Percentiles rank a stretch among this genome's conserved stretches.
These are phyloP conservation scores for Stylosanthes scabra DNA, from an alignment of 331 rosid genomes.

Conservation along the genomic window DNA sequence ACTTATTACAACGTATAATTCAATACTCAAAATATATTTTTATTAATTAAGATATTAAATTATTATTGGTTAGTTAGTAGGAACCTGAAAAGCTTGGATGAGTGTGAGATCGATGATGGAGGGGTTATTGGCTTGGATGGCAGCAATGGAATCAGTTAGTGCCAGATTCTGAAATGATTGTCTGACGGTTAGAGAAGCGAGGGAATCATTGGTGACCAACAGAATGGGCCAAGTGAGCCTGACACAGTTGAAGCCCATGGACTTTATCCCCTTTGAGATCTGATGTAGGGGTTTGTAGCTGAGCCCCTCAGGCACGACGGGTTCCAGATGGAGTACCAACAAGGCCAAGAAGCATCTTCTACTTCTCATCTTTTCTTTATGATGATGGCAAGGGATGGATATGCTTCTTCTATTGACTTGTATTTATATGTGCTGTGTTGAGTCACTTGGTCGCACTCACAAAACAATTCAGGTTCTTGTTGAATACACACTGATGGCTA, in stretches of 20 bases:
- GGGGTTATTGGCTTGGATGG: constrained; percentile 82
- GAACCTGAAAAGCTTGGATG: constrained; percentile 78
- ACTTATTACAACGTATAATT: no score
- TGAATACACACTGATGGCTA: no score
- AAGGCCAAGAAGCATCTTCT: background rate
- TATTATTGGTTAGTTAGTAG: no score
- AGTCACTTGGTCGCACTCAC: no score
- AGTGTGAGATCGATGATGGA: constrained; percentile 77
- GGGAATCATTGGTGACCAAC: constrained; percentile 63
- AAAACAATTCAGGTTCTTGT: no score
- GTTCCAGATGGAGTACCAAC: constrained; percentile 56
- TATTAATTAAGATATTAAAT: no score
- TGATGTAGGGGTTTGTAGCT: constrained; percentile 72
- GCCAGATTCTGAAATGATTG: constrained; percentile 74
- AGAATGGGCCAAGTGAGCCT: constrained; percentile 89
- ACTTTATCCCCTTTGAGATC: constrained; percentile 52
- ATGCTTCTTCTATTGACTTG: background rate
- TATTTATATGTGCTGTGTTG: no score
- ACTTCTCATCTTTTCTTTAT: background rate
- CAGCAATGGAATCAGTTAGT: constrained; percentile 60
- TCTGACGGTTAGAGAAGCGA: constrained; percentile 67
- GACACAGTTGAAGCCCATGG: constrained; percentile 91
- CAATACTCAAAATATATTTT: no score
- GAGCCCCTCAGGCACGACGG: constrained; percentile 84
- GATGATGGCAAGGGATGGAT: no score